Base-by-base conservation (phyloP, 2,329 filamentous ascomycete species). In the Scytalidium lignicola region DNA sequence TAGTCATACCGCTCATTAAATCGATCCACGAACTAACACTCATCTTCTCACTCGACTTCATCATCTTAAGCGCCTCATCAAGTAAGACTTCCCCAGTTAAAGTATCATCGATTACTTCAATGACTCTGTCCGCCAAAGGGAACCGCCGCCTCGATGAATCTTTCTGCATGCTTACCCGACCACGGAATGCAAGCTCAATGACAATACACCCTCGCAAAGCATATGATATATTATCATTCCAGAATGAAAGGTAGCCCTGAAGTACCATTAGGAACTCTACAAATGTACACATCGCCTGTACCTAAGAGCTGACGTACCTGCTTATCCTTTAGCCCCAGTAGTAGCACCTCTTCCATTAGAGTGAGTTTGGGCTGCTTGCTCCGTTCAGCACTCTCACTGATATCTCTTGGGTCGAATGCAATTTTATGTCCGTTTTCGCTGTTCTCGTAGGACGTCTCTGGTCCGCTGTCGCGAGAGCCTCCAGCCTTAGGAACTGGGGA, bases 1-100 rank as follows among this genome's bases (percentile, higher is more conserved):
- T 20, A 17, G n/a, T 20, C 63, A 47, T 61, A 96, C 92, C 93
- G 70, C 91, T 96, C 90, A 99, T 92, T 59, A 99, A 76, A 70
- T 99, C 93, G 69, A 99, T 97, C 93, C 93, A 99, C 42, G 90
- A 89, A 75, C 89, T 93, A 59, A 99, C 93, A 71, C 93, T 97
- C 93, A 99, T 97, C 80, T 96, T 96, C 76, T 99, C 93, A 71
- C 90, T 96, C 61, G 88, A 85, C 79, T 99, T 99, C 92, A 99
- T 99, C 91, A 99, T 95, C 78, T 99, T 99, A 65, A 99, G 76
- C 51, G 93, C 89, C 75, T 99, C 93, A 71, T 99, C 93, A 64
- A 99, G 80, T 62, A 99, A 79, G 56, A 97, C 93, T 74, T 99
- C 93, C 60, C 93, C 93, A 5, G 93, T 99, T 65, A 96, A 78